Base-by-base conservation (phyloP, 495 filamentous ascomycete genomes). In the Aspergillus ellipticus region DNA sequence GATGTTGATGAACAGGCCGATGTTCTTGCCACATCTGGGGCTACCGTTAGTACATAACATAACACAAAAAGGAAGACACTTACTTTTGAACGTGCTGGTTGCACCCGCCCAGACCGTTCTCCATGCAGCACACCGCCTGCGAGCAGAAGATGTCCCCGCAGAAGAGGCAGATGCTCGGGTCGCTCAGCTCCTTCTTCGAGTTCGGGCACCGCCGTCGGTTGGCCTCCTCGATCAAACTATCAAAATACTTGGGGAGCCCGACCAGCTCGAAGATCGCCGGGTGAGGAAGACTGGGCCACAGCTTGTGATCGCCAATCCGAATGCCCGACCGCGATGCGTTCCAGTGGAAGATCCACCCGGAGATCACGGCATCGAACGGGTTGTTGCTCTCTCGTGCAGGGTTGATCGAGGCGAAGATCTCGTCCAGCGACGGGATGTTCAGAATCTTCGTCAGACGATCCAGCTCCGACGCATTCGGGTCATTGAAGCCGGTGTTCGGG, bases 101-200 rank as follows among this genome's bases (percentile, higher is more conserved):
- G 58, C 89, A 93, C 15, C 94, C 95, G 48, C 95, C 94, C 56
- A 87, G 76, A 55, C 82, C 78, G 48, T 83, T 80, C 57, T 83
- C 85, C 66, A 85, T 82, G 68, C 94, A 99, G 72, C 94, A 99
- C 24, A 91, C 85, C 22, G 88, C 89, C 73, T 99, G 94, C 16
- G 88, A 88, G 74, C 94, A 99, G 69, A 96, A 92, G 29, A 99
- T 88, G 8, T 92, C 92, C 6, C 93, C 94, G 63, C 94, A 99
- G 75, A 96, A 94, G 13, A 99, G 80, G 65, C 94, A 99, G 42
- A 99, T 82, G 56, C 82, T 86, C 1, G 94, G 90, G 68, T 99
- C 95, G 9, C 83, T 85, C 22, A 97, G 70, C 55, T 96, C 92
- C 68, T 92, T 94, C 52, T 91, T 90, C 2, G 90, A 92, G 10